Percentiles rank a stretch among this genome's conserved stretches.
Evolutionary conservation across 2,329 filamentous ascomycete genomes (phyloP).

Genomic region (Paecilomyces sp.): DNA sequence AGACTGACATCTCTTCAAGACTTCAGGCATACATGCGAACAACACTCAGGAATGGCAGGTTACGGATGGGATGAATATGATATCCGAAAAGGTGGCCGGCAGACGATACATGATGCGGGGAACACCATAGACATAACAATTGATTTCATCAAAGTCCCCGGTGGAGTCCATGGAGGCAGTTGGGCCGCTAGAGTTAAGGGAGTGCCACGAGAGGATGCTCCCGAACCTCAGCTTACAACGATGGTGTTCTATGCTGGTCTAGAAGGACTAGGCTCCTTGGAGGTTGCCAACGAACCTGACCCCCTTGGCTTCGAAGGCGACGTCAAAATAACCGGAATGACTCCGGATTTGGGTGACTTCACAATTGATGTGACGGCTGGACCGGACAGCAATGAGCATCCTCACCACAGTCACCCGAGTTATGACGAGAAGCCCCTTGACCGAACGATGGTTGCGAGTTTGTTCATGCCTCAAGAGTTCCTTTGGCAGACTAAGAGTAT

Average conservation of each 20-base stretch:
- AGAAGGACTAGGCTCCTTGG: conserved; percentile 66
- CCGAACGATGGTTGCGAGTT: conserved; percentile 66
- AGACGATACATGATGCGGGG: conserved; percentile 82
- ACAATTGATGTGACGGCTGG: conserved; percentile 70
- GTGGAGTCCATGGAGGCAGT: conserved; percentile 75
- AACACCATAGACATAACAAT: conserved; percentile 89
- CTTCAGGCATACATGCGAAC: conserved; percentile 91
- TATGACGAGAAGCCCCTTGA: conserved; percentile 64
- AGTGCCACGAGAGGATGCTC: conserved; percentile 62
- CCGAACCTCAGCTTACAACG: conserved; percentile 62
- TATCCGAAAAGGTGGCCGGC: conserved; percentile 73
- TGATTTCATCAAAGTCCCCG: conserved; percentile 86
- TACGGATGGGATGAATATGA: conserved; percentile 99
- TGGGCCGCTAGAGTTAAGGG: conserved; percentile 90
- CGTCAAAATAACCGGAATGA: conserved; percentile 64
- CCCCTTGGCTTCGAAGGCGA: conserved; percentile 49
- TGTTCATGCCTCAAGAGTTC: conserved; percentile 57
- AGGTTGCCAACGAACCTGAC: conserved; percentile 49
- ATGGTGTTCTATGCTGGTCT: conserved; percentile 76
- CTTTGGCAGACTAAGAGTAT: conserved; percentile 77
- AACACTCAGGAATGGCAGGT: conserved; percentile 85
- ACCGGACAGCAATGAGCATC: conserved; percentile 54
- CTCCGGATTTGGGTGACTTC: conserved; percentile 69
- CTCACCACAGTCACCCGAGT: conserved; percentile 52
- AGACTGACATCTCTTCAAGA: conserved; percentile 43